Base-by-base conservation (phyloP, 192 early-diverging fungal genomes). In the Gorgonomyces haynaldii region DNA sequence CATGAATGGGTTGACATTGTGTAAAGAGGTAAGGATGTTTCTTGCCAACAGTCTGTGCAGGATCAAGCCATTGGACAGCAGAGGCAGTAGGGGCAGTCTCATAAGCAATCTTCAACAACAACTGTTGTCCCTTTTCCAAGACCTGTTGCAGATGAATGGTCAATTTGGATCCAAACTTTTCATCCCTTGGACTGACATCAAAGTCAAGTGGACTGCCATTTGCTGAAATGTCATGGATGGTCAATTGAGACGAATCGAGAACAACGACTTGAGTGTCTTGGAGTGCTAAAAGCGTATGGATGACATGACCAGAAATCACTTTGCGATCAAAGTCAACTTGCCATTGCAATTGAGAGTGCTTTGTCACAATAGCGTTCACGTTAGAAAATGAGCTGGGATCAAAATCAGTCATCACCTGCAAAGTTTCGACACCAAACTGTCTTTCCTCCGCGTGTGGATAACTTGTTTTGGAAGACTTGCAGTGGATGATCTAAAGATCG, bases 1-100 rank as follows among this genome's bases (percentile, higher is more conserved):
- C 96, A 49, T 96, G 91, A 53, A 98, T 96, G 26, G 76, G 60
- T 41, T 98, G 85, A 69, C 96, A 93, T 64, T 98, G 95, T 30
- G 89, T 88, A 61, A 98, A 98, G 34, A 98, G 64, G 59, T 98
- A 98, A 16, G 96, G 96, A 50, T 89, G 71, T 49, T 79, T 70
- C 64, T 89, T 88, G 32, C 96, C 96, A 23, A 87, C 77, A 4
- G 96, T 98, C 66, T 96, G 96, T 52, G 73, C 78, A 1, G 89
- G 86, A 26, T 72, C 73, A 53, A 98, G 69, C 69, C 89, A 98
- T 71, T 97, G 93, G 16, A 85, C 67, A 19, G 96, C 96, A 25
- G 86, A 82, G 60, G 88, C 83, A 50, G 85, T 66, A 35, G 70
- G 53, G 1, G 85, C 86, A 27, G 92, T 96, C 6, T 69, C 54